Evolutionary conservation across 2,329 filamentous ascomycete species (phyloP).

Genomic region (Aureobasidium subglaciale): DNA sequence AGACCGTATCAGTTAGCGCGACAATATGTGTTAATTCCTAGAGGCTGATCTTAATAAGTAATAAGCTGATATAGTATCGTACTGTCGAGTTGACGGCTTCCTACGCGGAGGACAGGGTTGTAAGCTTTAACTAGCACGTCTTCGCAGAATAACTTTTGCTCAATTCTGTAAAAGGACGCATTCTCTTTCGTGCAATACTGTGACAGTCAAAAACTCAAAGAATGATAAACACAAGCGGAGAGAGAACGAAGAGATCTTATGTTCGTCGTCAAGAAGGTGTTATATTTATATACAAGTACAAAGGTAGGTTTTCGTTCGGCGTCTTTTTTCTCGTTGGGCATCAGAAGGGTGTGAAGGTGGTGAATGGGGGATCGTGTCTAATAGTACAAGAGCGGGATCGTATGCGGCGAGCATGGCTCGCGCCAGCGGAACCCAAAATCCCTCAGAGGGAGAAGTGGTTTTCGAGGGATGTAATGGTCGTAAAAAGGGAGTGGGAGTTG

Average conservation of each 20-base stretch:
- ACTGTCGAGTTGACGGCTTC: too few species aligned
- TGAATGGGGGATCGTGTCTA: slow-evolving; percentile 7
- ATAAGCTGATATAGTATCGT: too few species aligned
- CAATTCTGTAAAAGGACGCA: too few species aligned
- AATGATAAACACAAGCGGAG: neutral
- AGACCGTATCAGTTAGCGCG: too few species aligned
- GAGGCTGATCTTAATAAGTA: too few species aligned
- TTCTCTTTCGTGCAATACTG: too few species aligned
- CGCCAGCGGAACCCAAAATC: neutral
- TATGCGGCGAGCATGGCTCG: neutral
- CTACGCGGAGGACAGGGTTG: too few species aligned
- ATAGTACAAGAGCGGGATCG: neutral
- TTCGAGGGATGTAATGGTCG: neutral
- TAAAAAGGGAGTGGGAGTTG: slow-evolving; percentile 4
- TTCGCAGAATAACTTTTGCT: too few species aligned
- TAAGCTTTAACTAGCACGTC: too few species aligned
- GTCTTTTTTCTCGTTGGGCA: slow-evolving; percentile 6
- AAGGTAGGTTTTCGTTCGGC: slow-evolving; percentile 1
- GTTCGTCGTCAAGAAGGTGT: slow-evolving; percentile 5
- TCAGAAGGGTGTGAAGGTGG: neutral
- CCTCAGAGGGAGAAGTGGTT: neutral
- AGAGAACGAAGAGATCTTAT: neutral
- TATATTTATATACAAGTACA: slow-evolving; percentile 13
- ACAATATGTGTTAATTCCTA: too few species aligned
- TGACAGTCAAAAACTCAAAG: too few species aligned